These are phyloP conservation scores for Penicillium sp. DNA, from an alignment of 2,329 filamentous ascomycete species.

Conservation along the genomic window DNA sequence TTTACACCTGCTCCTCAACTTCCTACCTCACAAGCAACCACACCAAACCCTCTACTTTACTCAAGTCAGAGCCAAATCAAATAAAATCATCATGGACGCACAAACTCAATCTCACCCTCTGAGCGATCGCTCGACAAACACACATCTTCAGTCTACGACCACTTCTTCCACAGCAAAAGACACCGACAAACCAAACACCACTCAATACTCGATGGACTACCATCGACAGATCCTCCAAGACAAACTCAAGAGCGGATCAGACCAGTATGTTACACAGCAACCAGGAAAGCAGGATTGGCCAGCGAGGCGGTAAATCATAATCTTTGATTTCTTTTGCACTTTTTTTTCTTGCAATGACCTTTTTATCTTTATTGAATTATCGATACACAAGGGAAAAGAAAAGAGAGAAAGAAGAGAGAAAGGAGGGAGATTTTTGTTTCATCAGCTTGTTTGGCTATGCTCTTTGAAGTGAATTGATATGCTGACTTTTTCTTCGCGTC, in stretches of 20 bases:
- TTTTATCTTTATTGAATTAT: not conserved
- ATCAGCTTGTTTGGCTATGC: not conserved
- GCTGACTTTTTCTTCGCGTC: not conserved
- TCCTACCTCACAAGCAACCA: conserved; percentile 6
- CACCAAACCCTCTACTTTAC: conserved; percentile 3
- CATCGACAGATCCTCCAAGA: conserved; percentile 41
- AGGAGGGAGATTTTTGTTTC: not conserved
- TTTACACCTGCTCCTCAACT: not conserved
- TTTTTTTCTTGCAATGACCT: not conserved
- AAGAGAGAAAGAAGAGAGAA: not conserved
- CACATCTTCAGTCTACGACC: conserved; percentile 27
- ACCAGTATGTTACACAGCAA: conserved; percentile 30
- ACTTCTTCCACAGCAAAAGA: conserved; percentile 15
- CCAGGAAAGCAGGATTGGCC: not conserved
- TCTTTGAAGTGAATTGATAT: not conserved
- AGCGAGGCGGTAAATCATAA: conserved; percentile 5
- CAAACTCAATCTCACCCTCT: conserved; percentile 30
- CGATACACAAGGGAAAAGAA: not conserved
- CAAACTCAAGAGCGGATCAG: conserved; percentile 30
- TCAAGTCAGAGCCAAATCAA: not conserved
- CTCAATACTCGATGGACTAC: conserved; percentile 39
- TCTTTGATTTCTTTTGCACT: conserved; percentile 1
- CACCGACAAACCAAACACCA: conserved; percentile 30
- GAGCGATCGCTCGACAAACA: conserved; percentile 40
- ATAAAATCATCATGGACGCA: not conserved